A percentile compares a stretch with the other conserved stretches of the same genome.
phyloP scores from a whole-genome alignment of 495 filamentous ascomycete species.

The Penicillium robsamsonii region DNA sequence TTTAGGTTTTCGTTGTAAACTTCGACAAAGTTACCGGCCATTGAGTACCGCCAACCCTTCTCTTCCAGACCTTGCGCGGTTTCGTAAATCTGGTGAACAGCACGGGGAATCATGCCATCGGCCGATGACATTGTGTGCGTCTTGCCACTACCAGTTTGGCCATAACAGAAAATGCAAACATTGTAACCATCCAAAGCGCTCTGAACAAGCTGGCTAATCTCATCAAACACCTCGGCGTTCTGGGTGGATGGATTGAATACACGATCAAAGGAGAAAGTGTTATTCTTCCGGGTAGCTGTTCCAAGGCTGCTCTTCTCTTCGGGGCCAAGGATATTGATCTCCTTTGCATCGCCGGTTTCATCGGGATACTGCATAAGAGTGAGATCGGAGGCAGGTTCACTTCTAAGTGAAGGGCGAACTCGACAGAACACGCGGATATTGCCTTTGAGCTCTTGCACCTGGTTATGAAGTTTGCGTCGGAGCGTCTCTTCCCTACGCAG shows the following conservation, averaged over 20 bases:
- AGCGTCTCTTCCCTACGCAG: conserved; percentile 88
- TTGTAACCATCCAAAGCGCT: conserved; percentile 97
- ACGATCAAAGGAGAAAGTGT: conserved; percentile 88
- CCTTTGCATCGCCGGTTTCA: conserved; percentile 69
- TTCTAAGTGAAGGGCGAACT: conserved; percentile 74
- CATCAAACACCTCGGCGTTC: conserved; percentile 89
- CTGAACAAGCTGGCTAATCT: conserved; percentile 96
- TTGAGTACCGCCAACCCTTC: conserved; percentile 91
- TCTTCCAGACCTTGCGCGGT: conserved; percentile 76
- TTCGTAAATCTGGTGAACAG: conserved; percentile 88
- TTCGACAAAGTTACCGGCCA: conserved; percentile 96
- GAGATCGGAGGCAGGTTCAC: conserved; percentile 55
- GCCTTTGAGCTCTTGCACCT: conserved; percentile 97
- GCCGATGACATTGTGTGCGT: conserved; percentile 91
- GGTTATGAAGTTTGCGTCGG: conserved; percentile 90
- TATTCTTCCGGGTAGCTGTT: conserved; percentile 66
- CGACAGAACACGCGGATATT: conserved; percentile 99
- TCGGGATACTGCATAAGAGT: conserved; percentile 78
- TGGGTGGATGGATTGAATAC: conserved; percentile 77
- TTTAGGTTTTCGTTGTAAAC: conserved; percentile 98
- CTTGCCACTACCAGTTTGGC: conserved; percentile 95
- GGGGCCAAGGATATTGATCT: conserved; percentile 78
- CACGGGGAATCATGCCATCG: conserved; percentile 94
- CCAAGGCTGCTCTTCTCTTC: conserved; percentile 84
- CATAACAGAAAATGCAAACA: conserved; percentile 98